A percentile compares a stretch with the other conserved stretches of the same genome.
Evolutionary conservation across 495 filamentous ascomycete species (phyloP).

Genomic region (Neurospora sp.): DNA sequence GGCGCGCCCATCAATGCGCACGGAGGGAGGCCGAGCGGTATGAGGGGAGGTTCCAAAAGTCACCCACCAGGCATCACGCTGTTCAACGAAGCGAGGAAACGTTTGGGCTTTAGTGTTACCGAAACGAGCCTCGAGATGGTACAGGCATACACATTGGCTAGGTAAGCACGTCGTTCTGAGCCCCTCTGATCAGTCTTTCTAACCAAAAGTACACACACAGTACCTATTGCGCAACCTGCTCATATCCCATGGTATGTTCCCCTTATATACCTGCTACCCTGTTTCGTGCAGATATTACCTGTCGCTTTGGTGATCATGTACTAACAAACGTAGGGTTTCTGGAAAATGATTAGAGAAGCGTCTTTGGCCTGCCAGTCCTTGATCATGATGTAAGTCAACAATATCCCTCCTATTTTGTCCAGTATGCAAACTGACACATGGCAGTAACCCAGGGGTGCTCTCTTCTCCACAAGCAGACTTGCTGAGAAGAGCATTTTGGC

Average conservation of each 20-base stretch:
- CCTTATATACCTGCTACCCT: neutral
- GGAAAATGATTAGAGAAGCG: slow-evolving; percentile 43
- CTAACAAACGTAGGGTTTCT: slow-evolving; percentile 41
- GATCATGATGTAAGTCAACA: slow-evolving; percentile 33
- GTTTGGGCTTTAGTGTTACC: slow-evolving; percentile 46
- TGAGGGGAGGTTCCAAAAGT: slow-evolving; percentile 39
- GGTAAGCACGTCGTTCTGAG: slow-evolving; percentile 26
- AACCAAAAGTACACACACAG: slow-evolving; percentile 19
- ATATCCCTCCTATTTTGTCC: neutral
- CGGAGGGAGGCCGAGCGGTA: slow-evolving; percentile 39
- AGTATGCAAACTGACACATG: slow-evolving; percentile 5
- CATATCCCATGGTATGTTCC: slow-evolving; percentile 35
- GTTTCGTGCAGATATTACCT: neutral
- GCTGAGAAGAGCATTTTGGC: slow-evolving; percentile 48
- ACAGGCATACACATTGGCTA: slow-evolving; percentile 43
- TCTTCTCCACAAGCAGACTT: slow-evolving; percentile 37
- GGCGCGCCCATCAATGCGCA: slow-evolving; percentile 33
- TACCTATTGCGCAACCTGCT: slow-evolving; percentile 43
- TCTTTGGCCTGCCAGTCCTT: slow-evolving; percentile 44
- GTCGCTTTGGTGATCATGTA: neutral
- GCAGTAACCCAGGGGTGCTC: slow-evolving; percentile 38
- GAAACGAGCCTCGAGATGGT: slow-evolving; percentile 48
- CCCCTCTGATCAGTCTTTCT: neutral
- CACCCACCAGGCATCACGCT: slow-evolving; percentile 45
- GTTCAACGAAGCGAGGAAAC: slow-evolving; percentile 50